phyloP scores from a whole-genome alignment of 2,329 filamentous ascomycete species.

The Teratosphaeria viscida region DNA sequence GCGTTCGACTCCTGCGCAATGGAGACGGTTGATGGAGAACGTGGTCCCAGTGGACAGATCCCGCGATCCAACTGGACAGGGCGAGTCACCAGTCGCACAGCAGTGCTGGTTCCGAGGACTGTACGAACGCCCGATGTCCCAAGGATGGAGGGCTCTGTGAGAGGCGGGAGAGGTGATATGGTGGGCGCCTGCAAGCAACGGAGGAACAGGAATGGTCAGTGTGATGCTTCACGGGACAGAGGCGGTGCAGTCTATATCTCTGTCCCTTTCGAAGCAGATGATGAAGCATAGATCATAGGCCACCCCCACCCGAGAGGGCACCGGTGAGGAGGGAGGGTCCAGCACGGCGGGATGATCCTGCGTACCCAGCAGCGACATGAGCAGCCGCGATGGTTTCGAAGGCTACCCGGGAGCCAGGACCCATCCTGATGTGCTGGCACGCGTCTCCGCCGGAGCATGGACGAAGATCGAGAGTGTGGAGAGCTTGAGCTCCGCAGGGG shows the following conservation, averaged over 20 bases:
- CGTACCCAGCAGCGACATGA: constrained; percentile 9
- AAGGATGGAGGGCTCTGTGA: constrained; percentile 3
- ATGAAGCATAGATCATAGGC: constrained; percentile 8
- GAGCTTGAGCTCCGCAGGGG: constrained; percentile 21
- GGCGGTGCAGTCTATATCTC: constrained; percentile 6
- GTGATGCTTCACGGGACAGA: background rate
- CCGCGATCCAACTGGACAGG: constrained; percentile 17
- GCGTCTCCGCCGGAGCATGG: constrained; percentile 66
- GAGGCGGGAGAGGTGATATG: constrained; percentile 3
- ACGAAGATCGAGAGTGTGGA: constrained; percentile 22
- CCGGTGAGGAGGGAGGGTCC: constrained; percentile 14
- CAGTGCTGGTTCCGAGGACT: constrained; percentile 9
- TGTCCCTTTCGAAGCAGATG: background rate
- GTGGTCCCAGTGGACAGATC: constrained; percentile 15
- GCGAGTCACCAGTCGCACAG: constrained; percentile 16
- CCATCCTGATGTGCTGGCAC: constrained; percentile 79
- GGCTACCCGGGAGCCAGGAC: constrained; percentile 26
- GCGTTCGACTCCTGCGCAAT: background rate
- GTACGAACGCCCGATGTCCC: constrained; percentile 1
- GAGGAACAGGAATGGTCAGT: constrained; percentile 3
- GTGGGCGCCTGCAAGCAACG: constrained; percentile 7
- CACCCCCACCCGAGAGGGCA: constrained; percentile 17
- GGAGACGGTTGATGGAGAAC: constrained; percentile 5
- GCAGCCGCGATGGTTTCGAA: constrained; percentile 17
- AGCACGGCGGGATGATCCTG: constrained; percentile 5